Evolutionary conservation across 1,284 basidiomycete species (phyloP).

Genomic region (Phlebopus sp.): DNA sequence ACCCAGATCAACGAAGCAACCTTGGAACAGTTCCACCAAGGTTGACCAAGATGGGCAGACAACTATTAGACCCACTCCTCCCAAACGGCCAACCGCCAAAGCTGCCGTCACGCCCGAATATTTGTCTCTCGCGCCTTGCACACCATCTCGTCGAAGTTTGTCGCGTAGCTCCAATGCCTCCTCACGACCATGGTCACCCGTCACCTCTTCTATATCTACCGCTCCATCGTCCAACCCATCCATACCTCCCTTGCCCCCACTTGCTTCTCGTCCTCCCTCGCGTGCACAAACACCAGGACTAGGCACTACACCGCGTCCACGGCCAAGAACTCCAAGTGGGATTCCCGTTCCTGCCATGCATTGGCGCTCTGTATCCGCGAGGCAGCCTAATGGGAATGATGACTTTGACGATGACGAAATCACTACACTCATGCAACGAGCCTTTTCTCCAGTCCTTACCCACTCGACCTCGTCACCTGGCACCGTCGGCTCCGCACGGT

Average conservation of each 20-base stretch:
- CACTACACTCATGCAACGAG: slow-evolving; percentile 51
- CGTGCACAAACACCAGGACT: slow-evolving; percentile 37
- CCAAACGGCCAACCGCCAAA: slow-evolving; percentile 46
- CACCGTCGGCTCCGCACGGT: slow-evolving; percentile 32
- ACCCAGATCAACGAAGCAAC: slow-evolving; percentile 41
- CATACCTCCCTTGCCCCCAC: slow-evolving; percentile 39
- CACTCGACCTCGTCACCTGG: slow-evolving; percentile 37
- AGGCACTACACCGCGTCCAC: slow-evolving; percentile 51
- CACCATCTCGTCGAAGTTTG: slow-evolving; percentile 53
- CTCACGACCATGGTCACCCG: slow-evolving; percentile 76
- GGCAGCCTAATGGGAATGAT: slow-evolving; percentile 47
- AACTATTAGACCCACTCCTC: slow-evolving; percentile 49
- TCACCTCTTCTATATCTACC: slow-evolving; percentile 69
- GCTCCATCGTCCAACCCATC: slow-evolving; percentile 56
- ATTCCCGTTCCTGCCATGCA: slow-evolving; percentile 61
- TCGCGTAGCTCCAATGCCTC: slow-evolving; percentile 75
- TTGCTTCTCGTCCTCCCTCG: slow-evolving; percentile 38
- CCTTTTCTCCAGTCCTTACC: slow-evolving; percentile 61
- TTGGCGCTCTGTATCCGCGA: slow-evolving; percentile 48
- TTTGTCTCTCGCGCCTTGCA: slow-evolving; percentile 46
- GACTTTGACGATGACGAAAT: slow-evolving; percentile 47
- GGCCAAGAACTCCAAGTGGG: slow-evolving; percentile 72
- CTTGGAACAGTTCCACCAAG: slow-evolving; percentile 80
- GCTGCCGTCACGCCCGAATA: slow-evolving; percentile 41
- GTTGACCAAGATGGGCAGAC: slow-evolving; percentile 49